Evolutionary conservation across 352 stramenopile genomes (phyloP).

Genomic region (Globisporangium rhizosaccharum): DNA sequence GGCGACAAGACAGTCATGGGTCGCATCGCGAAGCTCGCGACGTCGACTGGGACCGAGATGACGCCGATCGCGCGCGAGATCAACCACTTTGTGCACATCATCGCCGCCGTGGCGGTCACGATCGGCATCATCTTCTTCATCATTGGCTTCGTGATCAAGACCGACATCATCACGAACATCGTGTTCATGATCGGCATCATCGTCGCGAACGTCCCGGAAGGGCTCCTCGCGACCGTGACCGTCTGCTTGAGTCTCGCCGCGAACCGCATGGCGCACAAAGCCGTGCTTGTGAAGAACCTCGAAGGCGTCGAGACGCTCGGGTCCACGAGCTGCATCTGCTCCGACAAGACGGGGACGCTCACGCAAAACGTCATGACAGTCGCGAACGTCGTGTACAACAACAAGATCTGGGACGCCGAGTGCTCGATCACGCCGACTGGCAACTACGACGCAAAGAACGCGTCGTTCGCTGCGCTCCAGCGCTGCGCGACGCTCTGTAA

Average conservation of each 20-base stretch:
- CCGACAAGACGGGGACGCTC: slow-evolving; percentile 88
- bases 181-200: slow-evolving; percentile 31
- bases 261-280: slow-evolving; percentile 60
- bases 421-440: slow-evolving; percentile 56
- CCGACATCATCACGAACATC: slow-evolving; percentile 35
- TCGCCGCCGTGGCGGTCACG: slow-evolving; percentile 30
- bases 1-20: slow-evolving; percentile 51
- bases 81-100: slow-evolving; percentile 54
- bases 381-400: slow-evolving; percentile 66
- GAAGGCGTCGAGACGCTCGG: slow-evolving; percentile 81
- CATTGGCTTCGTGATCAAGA: slow-evolving; percentile 44
- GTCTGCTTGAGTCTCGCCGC: slow-evolving; percentile 76
- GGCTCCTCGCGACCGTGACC: slow-evolving; percentile 76
- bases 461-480: slow-evolving; percentile 44
- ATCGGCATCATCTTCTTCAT: slow-evolving; percentile 47
- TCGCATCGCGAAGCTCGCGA: slow-evolving; percentile 38
- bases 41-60: slow-evolving; percentile 26
- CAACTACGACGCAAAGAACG: slow-evolving; percentile 32
- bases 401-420: slow-evolving; percentile 73
- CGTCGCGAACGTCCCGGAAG: slow-evolving; percentile 72
- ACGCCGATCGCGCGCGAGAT: slow-evolving; percentile 43
- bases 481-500: slow-evolving; percentile 74
- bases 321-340: slow-evolving; percentile 85
- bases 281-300: slow-evolving; percentile 83
- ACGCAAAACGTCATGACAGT: slow-evolving; percentile 90